Conservation (phyloP, 768 basidiomycete genomes). For the Termitomyces bulborhizus region DNA sequence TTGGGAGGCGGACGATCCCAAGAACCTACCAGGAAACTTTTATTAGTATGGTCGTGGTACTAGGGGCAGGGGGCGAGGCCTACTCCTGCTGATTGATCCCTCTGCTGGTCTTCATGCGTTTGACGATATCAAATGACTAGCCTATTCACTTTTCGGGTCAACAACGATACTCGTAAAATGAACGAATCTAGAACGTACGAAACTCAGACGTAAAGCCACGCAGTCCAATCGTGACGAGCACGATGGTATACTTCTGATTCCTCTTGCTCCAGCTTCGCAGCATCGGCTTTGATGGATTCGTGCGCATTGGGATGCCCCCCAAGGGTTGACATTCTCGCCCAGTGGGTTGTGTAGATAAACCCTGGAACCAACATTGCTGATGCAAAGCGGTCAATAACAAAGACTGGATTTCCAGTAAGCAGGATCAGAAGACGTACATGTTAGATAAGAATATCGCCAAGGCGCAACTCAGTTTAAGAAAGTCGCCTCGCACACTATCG, state of each 20-base stretch:
- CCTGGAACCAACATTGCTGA: conserved; percentile 58
- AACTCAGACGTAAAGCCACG: conserved; percentile 65
- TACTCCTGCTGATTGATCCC: conserved; percentile 44
- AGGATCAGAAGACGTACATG: conserved; percentile 31
- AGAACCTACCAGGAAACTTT: conserved; percentile 42
- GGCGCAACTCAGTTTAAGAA: conserved; percentile 61
- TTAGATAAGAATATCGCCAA: conserved; percentile 54
- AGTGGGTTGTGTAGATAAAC: conserved; percentile 68
- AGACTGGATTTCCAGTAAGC: too few relatives aligned
- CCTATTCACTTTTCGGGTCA: neutral
- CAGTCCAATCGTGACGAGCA: conserved; percentile 49
- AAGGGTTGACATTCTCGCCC: conserved; percentile 35
- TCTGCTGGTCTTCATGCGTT: conserved; percentile 36
- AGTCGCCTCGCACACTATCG: conserved; percentile 35
- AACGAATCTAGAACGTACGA: conserved; percentile 32
- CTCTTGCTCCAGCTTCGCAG: conserved; percentile 23
- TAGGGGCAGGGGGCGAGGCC: neutral
- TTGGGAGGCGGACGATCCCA: conserved; percentile 62
- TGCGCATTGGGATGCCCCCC: conserved; percentile 37
- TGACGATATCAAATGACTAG: conserved; percentile 60
- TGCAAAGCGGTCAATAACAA: neutral
- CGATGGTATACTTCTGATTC: conserved; percentile 51
- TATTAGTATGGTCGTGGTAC: neutral
- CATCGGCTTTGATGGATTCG: conserved; percentile 34
- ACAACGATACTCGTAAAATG: neutral